phyloP scores from a whole-genome alignment of 2,329 filamentous ascomycete species.

The Pestalotiopsis fici region DNA sequence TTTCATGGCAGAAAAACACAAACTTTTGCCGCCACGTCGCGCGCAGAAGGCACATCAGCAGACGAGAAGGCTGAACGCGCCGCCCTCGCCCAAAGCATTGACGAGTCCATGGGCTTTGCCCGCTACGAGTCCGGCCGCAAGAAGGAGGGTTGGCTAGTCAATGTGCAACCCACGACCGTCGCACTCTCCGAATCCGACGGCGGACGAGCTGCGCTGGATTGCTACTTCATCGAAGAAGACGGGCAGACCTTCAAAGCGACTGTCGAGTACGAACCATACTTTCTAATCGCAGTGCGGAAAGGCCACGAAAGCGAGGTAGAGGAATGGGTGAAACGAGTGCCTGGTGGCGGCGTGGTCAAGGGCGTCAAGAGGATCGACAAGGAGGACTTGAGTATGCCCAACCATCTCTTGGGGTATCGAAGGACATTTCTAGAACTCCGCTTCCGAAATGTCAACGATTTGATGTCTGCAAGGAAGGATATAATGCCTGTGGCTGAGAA shows the following conservation, averaged over 20 bases:
- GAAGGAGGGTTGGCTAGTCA: slow-evolving; percentile 89
- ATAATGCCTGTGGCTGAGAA: slow-evolving; percentile 92
- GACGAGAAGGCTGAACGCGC: slow-evolving; percentile 92
- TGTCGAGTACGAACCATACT: slow-evolving; percentile 95
- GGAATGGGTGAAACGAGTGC: slow-evolving; percentile 84
- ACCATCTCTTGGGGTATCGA: slow-evolving; percentile 89
- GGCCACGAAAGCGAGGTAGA: slow-evolving; percentile 91
- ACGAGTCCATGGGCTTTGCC: slow-evolving; percentile 92
- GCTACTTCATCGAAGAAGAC: slow-evolving; percentile 94
- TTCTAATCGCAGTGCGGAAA: slow-evolving; percentile 85
- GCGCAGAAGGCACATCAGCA: slow-evolving; percentile 82
- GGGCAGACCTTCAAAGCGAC: slow-evolving; percentile 93
- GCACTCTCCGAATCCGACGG: slow-evolving; percentile 69
- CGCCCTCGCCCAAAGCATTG: slow-evolving; percentile 82
- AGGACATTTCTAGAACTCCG: slow-evolving; percentile 84
- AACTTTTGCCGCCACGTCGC: slow-evolving; percentile 76
- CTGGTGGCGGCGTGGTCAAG: slow-evolving; percentile 81
- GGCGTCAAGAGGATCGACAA: slow-evolving; percentile 77
- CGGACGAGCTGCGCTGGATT: slow-evolving; percentile 88
- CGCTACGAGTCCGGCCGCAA: slow-evolving; percentile 84
- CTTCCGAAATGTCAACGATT: slow-evolving; percentile 84
- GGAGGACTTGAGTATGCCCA: slow-evolving; percentile 93
- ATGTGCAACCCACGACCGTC: slow-evolving; percentile 87
- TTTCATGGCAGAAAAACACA: slow-evolving; percentile 67
- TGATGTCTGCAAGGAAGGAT: slow-evolving; percentile 80